phyloP scores from a whole-genome alignment of 1,284 basidiomycete genomes.

The Trichosporon ovoides region DNA sequence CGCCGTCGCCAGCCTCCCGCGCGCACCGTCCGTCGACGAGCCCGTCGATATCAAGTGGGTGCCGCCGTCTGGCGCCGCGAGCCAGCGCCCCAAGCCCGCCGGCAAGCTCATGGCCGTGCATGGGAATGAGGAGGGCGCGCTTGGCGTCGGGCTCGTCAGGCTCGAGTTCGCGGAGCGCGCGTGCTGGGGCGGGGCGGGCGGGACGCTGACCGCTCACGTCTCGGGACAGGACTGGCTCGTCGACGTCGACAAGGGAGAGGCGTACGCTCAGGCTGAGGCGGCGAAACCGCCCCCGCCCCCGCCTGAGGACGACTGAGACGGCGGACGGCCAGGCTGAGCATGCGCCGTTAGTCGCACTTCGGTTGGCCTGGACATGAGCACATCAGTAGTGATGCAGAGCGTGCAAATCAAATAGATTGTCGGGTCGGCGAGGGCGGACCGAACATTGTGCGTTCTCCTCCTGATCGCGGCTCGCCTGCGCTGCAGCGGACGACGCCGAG shows the following conservation, averaged over 20 bases:
- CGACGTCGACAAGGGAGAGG: constrained; percentile 38
- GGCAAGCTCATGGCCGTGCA: constrained; percentile 42
- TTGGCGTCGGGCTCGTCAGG: constrained; percentile 45
- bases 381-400: no score
- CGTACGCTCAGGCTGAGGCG: constrained; percentile 26
- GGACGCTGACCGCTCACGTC: constrained; percentile 27
- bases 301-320: constrained; percentile 9
- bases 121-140: constrained; percentile 7
- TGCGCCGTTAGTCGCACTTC: not conserved
- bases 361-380: no score
- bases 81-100: constrained; percentile 38
- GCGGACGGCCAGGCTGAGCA: no score
- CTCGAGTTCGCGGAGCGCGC: constrained; percentile 44
- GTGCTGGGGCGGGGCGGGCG: constrained; percentile 29
- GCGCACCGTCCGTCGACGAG: not conserved
- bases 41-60: constrained; percentile 35
- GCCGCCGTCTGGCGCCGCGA: constrained; percentile 28
- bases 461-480: no score
- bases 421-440: no score
- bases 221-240: constrained; percentile 32
- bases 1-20: not conserved
- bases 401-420: no score
- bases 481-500: no score
- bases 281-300: constrained; percentile 14
- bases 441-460: no score